Percentiles rank a stretch among this genome's conserved stretches.
These are phyloP conservation scores for Alnus glutinosa DNA, from an alignment of 306 rosid species.

Conservation along the genomic window DNA sequence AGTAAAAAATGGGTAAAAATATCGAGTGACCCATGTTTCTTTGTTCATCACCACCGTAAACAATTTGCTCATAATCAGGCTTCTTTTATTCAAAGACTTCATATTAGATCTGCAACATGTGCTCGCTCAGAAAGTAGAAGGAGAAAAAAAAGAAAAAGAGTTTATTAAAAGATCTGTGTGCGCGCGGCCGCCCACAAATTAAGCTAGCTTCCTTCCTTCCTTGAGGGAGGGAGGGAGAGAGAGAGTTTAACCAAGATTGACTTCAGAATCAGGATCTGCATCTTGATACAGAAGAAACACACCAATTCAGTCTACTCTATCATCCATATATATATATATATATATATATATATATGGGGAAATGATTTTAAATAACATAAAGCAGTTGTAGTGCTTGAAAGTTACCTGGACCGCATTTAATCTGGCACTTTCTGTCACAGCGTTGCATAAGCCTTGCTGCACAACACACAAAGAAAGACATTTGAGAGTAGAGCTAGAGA, in stretches of 20 bases:
- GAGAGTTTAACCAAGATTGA: neutral
- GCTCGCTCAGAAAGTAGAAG: too few relatives aligned
- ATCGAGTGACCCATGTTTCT: too few relatives aligned
- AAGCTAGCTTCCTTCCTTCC: neutral
- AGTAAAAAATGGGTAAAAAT: too few relatives aligned
- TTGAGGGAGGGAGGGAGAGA: too few relatives aligned
- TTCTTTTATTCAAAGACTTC: neutral
- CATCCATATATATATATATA: too few relatives aligned
- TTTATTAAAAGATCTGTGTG: too few relatives aligned
- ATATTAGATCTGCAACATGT: neutral
- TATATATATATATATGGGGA: too few relatives aligned
- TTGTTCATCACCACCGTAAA: too few relatives aligned
- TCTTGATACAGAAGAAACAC: neutral
- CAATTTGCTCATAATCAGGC: too few relatives aligned
- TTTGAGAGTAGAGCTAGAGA: too few relatives aligned
- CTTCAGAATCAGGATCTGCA: neutral
- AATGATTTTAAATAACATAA: too few relatives aligned
- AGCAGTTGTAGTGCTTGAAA: neutral
- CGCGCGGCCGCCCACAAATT: neutral
- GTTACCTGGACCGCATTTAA: constrained; percentile 63
- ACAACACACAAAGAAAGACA: neutral
- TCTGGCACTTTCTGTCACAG: constrained; percentile 60
- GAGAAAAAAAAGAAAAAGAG: too few relatives aligned
- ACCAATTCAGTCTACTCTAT: neutral
- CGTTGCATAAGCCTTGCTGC: constrained; percentile 53